phyloP scores from a whole-genome alignment of 2,329 filamentous ascomycete genomes.

The Aspergillus unguis region DNA sequence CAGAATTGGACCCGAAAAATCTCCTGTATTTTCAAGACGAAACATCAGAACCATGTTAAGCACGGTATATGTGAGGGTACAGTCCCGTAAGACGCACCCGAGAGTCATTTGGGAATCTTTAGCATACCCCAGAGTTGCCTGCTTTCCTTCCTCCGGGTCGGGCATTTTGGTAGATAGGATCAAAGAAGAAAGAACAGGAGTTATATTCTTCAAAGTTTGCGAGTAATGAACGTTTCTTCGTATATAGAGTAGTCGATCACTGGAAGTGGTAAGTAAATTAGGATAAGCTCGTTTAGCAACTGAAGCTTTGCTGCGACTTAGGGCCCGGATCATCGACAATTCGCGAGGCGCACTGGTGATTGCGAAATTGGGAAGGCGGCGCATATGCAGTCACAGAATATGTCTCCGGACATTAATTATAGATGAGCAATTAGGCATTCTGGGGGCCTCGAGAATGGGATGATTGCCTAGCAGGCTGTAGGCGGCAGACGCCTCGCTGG shows the following conservation, averaged over 20 bases:
- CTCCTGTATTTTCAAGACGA: conserved; percentile 57
- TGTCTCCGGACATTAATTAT: neutral
- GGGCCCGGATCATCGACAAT: conserved; percentile 8
- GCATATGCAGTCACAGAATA: conserved; percentile 16
- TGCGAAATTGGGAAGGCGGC: conserved; percentile 7
- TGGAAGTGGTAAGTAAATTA: neutral
- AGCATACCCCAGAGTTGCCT: conserved; percentile 87
- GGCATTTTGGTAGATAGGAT: conserved; percentile 12
- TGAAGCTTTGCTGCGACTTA: conserved; percentile 5
- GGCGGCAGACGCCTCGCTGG: conserved; percentile 13
- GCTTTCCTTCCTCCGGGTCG: conserved; percentile 49
- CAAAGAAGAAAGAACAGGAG: neutral
- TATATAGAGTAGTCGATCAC: neutral
- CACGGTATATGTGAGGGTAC: neutral
- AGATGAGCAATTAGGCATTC: conserved; percentile 2
- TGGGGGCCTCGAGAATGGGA: neutral
- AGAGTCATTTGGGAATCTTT: conserved; percentile 69
- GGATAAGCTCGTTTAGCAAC: neutral
- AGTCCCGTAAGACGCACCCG: conserved; percentile 53
- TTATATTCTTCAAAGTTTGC: neutral
- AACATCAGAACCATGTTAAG: neutral
- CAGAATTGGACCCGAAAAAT: conserved; percentile 72
- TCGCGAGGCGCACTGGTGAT: conserved; percentile 11
- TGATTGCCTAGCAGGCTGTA: conserved; percentile 12
- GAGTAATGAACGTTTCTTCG: neutral